Base-by-base conservation (phyloP, 225 moss, liverwort and hornwort genomes). In the Climacium dendroides region DNA sequence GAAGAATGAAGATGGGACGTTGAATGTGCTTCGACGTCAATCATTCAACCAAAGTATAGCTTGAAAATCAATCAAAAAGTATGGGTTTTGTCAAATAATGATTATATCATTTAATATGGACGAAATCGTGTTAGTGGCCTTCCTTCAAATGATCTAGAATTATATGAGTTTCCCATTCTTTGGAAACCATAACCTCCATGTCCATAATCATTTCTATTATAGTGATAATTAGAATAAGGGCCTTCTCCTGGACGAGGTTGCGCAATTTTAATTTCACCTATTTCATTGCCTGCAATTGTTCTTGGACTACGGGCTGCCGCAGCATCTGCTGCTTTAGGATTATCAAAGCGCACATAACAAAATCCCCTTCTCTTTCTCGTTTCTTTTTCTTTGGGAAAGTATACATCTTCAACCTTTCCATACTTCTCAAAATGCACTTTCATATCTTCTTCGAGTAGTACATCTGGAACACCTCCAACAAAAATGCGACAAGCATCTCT, bases 231-330 rank as follows among this genome's bases (percentile, higher is more conserved):
- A 80, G 71, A 74, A 7, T 88, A 89, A 39, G 85, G 82, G 37
- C 91, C 78, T 18, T 95, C 97, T 7, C 95, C 90, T 3, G 96
- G 93, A 47, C 95, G 94, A 85, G 95, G 95, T 85, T 94, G 93
- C 6, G 96, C 97, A 85, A 96, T 93, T 87, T 97, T 97, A 45
- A 97, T 97, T 95, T 97, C 95, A 1, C 96, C 96, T 71, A 97
- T 96, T 86, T 97, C 94, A 45, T 97, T 89, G 10, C 97, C 96
- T 57, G 90, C 90, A 43, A 97, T 96, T n/a, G 93, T 91, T 81
- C 94, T 74, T 58, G 96, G 90, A 77, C 94, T 95, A 58, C 93
- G 88, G 9, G 94, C 93, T 57, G 95, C 95, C 4, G 96, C 97
- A 47, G 91, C 92, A 85, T 97, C 92, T 50, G 97, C 95, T 79